Percentiles rank a stretch among this genome's conserved stretches.
Evolutionary conservation across 225 moss, liverwort and hornwort genomes (phyloP).

Genomic region (Polytrichum commune): DNA sequence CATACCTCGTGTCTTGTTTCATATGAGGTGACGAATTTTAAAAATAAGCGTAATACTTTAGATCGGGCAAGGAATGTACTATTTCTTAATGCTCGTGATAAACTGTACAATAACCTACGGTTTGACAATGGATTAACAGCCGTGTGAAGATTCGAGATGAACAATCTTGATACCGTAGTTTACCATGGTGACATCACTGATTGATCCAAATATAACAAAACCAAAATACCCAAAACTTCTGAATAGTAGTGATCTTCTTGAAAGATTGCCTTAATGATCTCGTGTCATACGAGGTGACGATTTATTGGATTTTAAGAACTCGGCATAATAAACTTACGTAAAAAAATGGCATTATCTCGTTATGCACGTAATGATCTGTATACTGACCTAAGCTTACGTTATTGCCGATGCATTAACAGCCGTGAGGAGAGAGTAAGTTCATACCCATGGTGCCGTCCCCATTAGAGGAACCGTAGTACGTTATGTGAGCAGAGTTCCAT

Average conservation of each 20-base stretch:
- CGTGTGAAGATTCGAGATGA: neutral
- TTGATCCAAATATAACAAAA: neutral
- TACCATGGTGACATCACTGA: no score
- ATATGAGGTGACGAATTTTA: neutral
- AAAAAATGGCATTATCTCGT: neutral
- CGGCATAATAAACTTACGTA: neutral
- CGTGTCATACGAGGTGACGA: neutral
- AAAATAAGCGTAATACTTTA: neutral
- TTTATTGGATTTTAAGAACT: neutral
- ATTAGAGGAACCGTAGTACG: slow-evolving; percentile 26
- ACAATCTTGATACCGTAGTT: slow-evolving; percentile 19
- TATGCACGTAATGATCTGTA: no score
- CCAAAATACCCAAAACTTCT: neutral
- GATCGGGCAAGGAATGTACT: neutral
- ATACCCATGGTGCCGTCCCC: slow-evolving; percentile 30
- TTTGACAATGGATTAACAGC: neutral
- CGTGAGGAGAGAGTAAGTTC: neutral
- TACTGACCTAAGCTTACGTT: no score
- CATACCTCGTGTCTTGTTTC: neutral
- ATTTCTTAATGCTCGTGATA: neutral
- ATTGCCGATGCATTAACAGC: neutral
- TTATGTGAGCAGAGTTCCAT: slow-evolving; percentile 22
- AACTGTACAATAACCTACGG: no score
- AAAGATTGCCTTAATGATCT: no score
- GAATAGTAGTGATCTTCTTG: no score